Conservation (phyloP, 2,329 filamentous ascomycete genomes). For the Colletotrichum sansevieriae region DNA sequence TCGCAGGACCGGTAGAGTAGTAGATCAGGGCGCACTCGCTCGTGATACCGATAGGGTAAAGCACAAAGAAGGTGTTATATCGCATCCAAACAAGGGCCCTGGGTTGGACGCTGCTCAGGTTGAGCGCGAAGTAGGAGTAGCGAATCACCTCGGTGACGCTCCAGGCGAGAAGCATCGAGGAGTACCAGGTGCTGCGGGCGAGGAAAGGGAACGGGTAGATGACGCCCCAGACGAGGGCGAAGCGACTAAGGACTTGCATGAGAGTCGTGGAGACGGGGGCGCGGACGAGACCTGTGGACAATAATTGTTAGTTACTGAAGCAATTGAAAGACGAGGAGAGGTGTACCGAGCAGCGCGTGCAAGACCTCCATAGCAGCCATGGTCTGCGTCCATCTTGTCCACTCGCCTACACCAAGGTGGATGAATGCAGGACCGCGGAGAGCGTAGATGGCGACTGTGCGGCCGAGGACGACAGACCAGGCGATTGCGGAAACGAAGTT, state of each 20-base stretch:
- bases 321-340: background rate
- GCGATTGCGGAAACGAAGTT: constrained; percentile 82
- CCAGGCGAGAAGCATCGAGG: constrained; percentile 88
- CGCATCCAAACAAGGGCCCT: constrained; percentile 80
- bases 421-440: constrained; percentile 69
- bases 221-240: constrained; percentile 91
- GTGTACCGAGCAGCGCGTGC: constrained; percentile 81
- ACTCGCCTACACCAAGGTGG: constrained; percentile 73
- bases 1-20: constrained; percentile 73
- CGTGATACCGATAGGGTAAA: constrained; percentile 92
- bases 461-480: constrained; percentile 82
- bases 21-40: constrained; percentile 89
- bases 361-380: constrained; percentile 85
- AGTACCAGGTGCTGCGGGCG: constrained; percentile 73
- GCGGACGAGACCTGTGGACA: constrained; percentile 78
- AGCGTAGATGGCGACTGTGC: constrained; percentile 70
- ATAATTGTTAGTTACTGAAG: constrained; percentile 8
- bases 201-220: constrained; percentile 79
- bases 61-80: constrained; percentile 92
- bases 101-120: constrained; percentile 74
- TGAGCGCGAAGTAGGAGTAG: constrained; percentile 90
- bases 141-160: constrained; percentile 91
- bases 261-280: constrained; percentile 86
- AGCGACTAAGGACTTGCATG: constrained; percentile 90
- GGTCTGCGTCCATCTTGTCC: constrained; percentile 85